Evolutionary conservation across 2,329 filamentous ascomycete genomes (phyloP), one percentile per base, ranked within the genome.

Genomic region (Raffaelea arxii): DNA sequence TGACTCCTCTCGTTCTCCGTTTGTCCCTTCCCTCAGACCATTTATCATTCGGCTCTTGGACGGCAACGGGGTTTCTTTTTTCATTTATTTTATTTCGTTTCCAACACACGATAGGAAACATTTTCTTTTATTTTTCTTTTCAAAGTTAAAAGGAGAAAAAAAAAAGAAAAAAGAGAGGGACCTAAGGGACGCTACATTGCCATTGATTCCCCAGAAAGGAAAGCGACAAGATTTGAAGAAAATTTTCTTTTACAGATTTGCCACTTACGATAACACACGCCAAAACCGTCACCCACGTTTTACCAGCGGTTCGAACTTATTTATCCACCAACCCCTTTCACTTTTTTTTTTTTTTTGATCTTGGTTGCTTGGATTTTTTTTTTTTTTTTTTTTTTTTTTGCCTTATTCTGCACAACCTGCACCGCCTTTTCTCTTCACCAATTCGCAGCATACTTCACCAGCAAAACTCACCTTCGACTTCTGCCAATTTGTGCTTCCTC

Each of bases 191-290:
- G 9, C 27, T 18, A n/a, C 32, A n/a, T 36, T 36, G 14, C 16
- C 32, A n/a, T n/a, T 36, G 14, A n/a, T 36, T 32, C 32, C 32
- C 32, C 32, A 36, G 32, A 36, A 36, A 36, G 19, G 32, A 18
- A 12, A 36, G 14, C 32, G 14, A 18, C 32, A 6, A 36, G 32
- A n/a, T 12, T 12, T 36, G 32, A 25, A 24, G 32, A 38, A 44
- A 44, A 44, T 25, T 25, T 44, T 44, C 43, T 44, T 38, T 22
- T 21, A 32, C 14, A 24, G n/a, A 44, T 44, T 44, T 18, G 43
- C 43, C 43, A 44, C 43, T 35, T 38, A 35, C 43, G 32, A 36
- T 36, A 44, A 38, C 43, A 39, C 40, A n/a, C 27, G 24, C 16
- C n/a, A 27, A 25, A 7, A 25, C 40, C 25, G 5, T 32, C 25